phyloP scores from a whole-genome alignment of 352 stramenopile species.

The Peronospora tabacina region DNA sequence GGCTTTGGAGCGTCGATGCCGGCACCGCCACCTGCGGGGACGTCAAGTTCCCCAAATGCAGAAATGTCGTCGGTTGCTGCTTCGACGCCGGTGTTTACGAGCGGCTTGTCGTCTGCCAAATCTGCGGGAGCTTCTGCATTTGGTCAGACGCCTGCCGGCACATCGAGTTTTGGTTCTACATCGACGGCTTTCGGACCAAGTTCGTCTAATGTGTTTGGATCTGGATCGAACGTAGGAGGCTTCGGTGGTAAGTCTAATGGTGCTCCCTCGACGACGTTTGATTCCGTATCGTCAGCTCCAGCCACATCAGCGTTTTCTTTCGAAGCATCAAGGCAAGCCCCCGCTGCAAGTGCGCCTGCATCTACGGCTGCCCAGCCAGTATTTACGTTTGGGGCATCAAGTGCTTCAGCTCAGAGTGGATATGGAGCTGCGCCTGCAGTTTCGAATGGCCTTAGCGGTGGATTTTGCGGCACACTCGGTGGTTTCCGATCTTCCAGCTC shows the following conservation, averaged over 20 bases:
- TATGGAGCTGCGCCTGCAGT: constrained; percentile 23
- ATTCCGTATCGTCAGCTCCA: constrained; percentile 21
- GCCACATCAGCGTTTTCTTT: constrained; percentile 37
- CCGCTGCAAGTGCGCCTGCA: constrained; percentile 21
- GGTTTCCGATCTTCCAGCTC: constrained; percentile 33
- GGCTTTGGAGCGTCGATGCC: constrained; percentile 12
- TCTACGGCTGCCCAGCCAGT: constrained; percentile 5
- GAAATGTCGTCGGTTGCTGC: constrained; percentile 8
- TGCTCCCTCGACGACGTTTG: constrained; percentile 30
- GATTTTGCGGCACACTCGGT: constrained; percentile 16
- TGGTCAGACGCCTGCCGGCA: constrained; percentile 20
- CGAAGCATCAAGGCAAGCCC: constrained; percentile 25
- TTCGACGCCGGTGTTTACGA: constrained; percentile 33
- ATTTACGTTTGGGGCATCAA: constrained; percentile 29
- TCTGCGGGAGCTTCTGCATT: constrained; percentile 20
- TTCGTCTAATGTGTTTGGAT: constrained; percentile 32
- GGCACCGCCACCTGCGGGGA: constrained; percentile 5
- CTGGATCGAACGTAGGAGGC: constrained; percentile 16
- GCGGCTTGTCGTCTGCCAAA: constrained; percentile 25
- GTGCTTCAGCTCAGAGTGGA: constrained; percentile 12
- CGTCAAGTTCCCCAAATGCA: constrained; percentile 6
- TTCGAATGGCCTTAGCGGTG: constrained; percentile 28
- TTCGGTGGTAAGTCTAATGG: constrained; percentile 25
- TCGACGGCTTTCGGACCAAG: constrained; percentile 27
- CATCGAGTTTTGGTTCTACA: constrained; percentile 37